phyloP scores from a whole-genome alignment of 1,284 basidiomycete genomes.

The Waitea zeae region DNA sequence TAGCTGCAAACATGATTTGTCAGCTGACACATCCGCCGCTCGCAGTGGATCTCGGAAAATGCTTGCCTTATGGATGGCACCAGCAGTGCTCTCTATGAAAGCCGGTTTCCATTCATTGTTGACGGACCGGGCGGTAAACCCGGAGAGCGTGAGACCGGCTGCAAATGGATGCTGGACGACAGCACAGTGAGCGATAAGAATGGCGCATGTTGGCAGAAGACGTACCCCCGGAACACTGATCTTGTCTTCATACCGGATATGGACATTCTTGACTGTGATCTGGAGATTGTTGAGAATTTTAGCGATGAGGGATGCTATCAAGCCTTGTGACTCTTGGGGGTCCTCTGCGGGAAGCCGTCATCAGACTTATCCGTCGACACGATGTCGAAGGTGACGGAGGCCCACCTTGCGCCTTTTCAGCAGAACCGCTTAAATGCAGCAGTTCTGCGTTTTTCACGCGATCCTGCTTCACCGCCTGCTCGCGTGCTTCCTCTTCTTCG shows the following conservation, averaged over 20 bases:
- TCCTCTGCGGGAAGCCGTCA: constrained; percentile 23
- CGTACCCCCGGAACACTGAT: constrained; percentile 82
- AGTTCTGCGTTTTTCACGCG: constrained; percentile 82
- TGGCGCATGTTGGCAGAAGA: constrained; percentile 2
- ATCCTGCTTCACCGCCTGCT: constrained; percentile 80
- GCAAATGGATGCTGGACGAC: constrained; percentile 77
- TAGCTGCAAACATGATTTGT: constrained; percentile 29
- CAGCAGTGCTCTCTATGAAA: constrained; percentile 83
- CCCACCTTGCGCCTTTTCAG: constrained; percentile 33
- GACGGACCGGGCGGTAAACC: constrained; percentile 89
- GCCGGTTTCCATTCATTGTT: constrained; percentile 86
- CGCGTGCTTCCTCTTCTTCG: constrained; percentile 72
- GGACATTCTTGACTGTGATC: constrained; percentile 89
- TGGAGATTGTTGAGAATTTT: constrained; percentile 97
- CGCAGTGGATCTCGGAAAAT: too few species aligned
- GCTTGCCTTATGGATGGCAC: constrained; percentile 79
- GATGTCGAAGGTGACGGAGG: background rate
- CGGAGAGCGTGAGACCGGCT: constrained; percentile 80
- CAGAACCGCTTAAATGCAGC: constrained; percentile 54
- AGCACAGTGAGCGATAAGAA: constrained; percentile 1
- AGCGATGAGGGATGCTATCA: constrained; percentile 72
- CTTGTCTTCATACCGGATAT: constrained; percentile 93
- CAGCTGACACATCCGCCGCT: background rate
- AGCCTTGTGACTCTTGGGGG: constrained; percentile 63
- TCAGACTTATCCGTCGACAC: background rate